Evolutionary conservation across 2,329 filamentous ascomycete species (phyloP), one percentile per base, ranked within the genome.

Genomic region (Escovopsis sp.): DNA sequence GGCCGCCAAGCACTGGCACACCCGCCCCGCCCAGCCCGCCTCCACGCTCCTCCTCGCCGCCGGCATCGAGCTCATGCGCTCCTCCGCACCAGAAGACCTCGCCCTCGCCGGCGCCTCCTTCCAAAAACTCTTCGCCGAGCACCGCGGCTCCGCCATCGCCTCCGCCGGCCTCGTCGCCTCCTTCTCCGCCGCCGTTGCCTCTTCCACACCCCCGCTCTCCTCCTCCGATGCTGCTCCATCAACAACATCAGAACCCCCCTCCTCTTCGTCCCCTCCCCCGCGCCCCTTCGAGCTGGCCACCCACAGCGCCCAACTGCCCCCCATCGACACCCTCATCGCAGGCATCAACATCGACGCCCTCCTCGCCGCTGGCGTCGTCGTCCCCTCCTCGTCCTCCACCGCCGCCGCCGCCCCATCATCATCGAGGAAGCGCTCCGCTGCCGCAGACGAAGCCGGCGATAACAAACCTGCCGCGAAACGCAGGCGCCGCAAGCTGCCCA

Each of bases 141-240:
- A 85, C 29, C 62, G 69, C n/a, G 63, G 62, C 27, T 83, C 93
- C 46, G 69, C 68, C 23, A 68, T 79, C 36, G 77, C 82, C 2
- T 71, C 75, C 13, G 86, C 86, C 8, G 90, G 90, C 1, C 73
- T 90, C n/a, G 72, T 96, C 7, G 90, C 90, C 3, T 79, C 86
- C 9, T 74, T 82, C 46, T 79, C 82, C 19, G 72, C 72, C 2
- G 63, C 61, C n/a, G n/a, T n/a, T n/a, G n/a, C n/a, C n/a, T n/a
- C n/a, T n/a, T n/a, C n/a, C n/a, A n/a, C n/a, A n/a, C n/a, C n/a
- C n/a, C n/a, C n/a, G n/a, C n/a, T n/a, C n/a, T n/a, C n/a, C n/a
- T n/a, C n/a, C n/a, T n/a, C n/a, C n/a, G n/a, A n/a, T n/a, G n/a
- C n/a, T n/a, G n/a, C n/a, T n/a, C n/a, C n/a, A n/a, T n/a, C n/a